These are phyloP conservation scores for Jaapia argillacea DNA, from an alignment of 768 basidiomycete genomes.

Conservation along the genomic window DNA sequence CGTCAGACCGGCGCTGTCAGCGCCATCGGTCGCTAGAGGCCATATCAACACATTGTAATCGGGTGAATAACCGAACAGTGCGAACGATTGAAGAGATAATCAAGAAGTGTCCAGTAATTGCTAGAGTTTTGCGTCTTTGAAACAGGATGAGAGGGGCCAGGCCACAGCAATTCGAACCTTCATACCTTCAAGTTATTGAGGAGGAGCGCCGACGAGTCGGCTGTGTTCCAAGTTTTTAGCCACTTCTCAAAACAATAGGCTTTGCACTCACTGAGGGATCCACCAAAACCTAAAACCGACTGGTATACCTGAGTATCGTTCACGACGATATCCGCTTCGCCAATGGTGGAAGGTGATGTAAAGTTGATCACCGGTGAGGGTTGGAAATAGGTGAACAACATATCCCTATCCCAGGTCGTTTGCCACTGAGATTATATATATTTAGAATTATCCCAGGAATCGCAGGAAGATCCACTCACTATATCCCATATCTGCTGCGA, in stretches of 20 bases:
- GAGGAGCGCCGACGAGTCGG: constrained; percentile 59
- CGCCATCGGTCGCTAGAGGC: constrained; percentile 40
- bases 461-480: constrained; percentile 20
- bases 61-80: background rate
- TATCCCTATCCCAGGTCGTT: constrained; percentile 27
- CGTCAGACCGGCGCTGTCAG: constrained; percentile 54
- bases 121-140: constrained; percentile 35
- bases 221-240: constrained; percentile 22
- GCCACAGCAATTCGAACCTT: background rate
- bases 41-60: background rate
- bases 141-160: too few species aligned
- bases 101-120: constrained; percentile 50
- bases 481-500: constrained; percentile 48
- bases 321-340: constrained; percentile 52
- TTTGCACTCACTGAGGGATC: constrained; percentile 40
- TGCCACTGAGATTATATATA: constrained; percentile 14
- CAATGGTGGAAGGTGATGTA: constrained; percentile 42
- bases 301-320: constrained; percentile 48
- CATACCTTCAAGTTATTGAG: constrained; percentile 58
- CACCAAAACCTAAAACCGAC: constrained; percentile 58
- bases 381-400: constrained; percentile 39
- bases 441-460: constrained; percentile 1
- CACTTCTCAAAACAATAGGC: background rate
- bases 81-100: constrained; percentile 44
- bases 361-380: constrained; percentile 46